A percentile compares a stretch with the other conserved stretches of the same genome.
Conservation (phyloP, 139 green algal genomes). For the Diplosphaera chodatii region DNA sequence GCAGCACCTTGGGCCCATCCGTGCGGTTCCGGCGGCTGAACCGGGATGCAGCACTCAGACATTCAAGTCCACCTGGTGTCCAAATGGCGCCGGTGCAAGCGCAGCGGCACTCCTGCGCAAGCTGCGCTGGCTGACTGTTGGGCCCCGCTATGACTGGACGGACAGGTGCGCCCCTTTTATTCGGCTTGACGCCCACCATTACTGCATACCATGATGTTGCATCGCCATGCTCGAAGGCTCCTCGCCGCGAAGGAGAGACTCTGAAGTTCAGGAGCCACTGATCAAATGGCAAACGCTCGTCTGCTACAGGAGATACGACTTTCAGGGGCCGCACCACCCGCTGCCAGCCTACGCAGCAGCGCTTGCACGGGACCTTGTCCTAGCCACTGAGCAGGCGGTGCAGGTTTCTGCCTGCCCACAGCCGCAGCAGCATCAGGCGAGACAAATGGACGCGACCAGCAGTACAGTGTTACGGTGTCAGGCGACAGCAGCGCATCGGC, state of each 20-base stretch:
- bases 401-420: not conserved
- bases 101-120: slow-evolving; percentile 56
- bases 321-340: slow-evolving; percentile 14
- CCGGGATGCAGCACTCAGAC: not conserved
- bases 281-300: no score
- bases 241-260: no score
- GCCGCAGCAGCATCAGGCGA: not conserved
- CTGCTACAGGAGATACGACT: slow-evolving; percentile 63
- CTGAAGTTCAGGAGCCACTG: no score
- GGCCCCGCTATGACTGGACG: slow-evolving; percentile 77
- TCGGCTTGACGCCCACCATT: no score
- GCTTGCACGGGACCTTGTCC: slow-evolving; percentile 14
- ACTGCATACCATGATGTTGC: no score
- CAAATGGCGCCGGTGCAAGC: slow-evolving; percentile 12
- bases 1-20: no score
- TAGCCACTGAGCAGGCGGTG: not conserved
- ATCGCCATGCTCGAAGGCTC: no score
- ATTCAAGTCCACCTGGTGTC: slow-evolving; percentile 4
- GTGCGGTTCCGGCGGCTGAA: no score
- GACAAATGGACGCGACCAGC: not conserved
- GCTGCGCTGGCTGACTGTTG: slow-evolving; percentile 78
- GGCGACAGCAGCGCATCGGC: not conserved
- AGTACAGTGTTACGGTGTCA: no score
- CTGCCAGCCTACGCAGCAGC: slow-evolving; percentile 23
- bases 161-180: no score